These are phyloP conservation scores for Pythium brachiatum DNA, from an alignment of 352 stramenopile genomes.

Conservation along the genomic window DNA sequence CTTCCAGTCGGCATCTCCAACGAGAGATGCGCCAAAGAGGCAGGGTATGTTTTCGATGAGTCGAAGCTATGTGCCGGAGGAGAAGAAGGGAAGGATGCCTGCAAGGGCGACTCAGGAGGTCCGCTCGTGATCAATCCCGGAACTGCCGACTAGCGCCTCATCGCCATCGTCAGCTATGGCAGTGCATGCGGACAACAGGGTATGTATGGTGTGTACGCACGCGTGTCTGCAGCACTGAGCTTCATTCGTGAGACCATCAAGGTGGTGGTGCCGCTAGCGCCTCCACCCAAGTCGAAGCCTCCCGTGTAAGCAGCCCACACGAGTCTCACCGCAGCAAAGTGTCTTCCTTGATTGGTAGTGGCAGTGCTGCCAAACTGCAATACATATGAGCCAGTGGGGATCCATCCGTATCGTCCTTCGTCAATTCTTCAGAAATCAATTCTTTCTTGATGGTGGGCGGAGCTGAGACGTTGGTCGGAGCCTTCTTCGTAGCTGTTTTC, in stretches of 20 bases:
- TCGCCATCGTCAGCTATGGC: conserved; percentile 7
- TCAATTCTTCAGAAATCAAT: not conserved
- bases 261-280: not conserved
- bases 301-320: not conserved
- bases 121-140: conserved; percentile 11
- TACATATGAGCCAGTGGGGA: not conserved
- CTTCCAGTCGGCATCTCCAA: not conserved
- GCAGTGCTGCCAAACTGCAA: not conserved
- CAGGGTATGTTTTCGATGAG: not conserved
- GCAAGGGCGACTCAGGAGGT: conserved; percentile 19
- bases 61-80: conserved; percentile 21
- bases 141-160: not conserved
- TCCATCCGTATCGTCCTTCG: not conserved
- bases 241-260: not conserved
- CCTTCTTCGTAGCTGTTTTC: not conserved
- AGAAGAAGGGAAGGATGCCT: conserved; percentile 11
- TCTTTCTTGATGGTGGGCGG: not conserved
- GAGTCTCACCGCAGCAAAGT: not conserved
- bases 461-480: not conserved
- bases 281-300: not conserved
- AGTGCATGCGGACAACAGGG: not conserved
- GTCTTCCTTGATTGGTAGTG: not conserved
- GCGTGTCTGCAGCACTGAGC: not conserved
- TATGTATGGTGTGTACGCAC: not conserved
- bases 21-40: not conserved